Conservation (phyloP, 176 grass and related monocot species). For the Aegilops umbellulata region DNA sequence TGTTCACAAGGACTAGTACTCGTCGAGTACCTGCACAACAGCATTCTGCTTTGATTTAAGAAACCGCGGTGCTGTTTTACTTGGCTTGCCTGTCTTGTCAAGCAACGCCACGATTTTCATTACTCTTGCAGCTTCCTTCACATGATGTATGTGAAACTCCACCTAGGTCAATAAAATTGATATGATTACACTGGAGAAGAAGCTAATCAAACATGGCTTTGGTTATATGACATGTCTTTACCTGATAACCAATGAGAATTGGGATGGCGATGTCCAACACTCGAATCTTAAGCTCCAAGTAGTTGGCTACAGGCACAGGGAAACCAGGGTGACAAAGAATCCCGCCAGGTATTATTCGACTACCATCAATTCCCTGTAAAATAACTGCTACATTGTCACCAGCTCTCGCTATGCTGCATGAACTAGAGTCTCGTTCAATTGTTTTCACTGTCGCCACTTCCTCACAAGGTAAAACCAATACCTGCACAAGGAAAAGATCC, state of each 20-base stretch:
- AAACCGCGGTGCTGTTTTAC: constrained; percentile 72
- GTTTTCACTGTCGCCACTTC: constrained; percentile 60
- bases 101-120: constrained; percentile 74
- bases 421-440: constrained; percentile 71
- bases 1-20: not conserved
- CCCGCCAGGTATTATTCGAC: constrained; percentile 64
- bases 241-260: constrained; percentile 85
- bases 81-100: constrained; percentile 79
- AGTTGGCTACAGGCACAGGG: constrained; percentile 48
- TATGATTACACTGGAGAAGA: constrained; percentile 6
- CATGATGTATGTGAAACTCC: constrained; percentile 98
- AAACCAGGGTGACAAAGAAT: constrained; percentile 86
- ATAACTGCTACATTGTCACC: constrained; percentile 77
- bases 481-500: constrained; percentile 47
- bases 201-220: constrained; percentile 18
- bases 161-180: constrained; percentile 43
- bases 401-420: constrained; percentile 71
- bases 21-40: constrained; percentile 60
- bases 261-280: constrained; percentile 71
- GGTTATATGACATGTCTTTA: constrained; percentile 26
- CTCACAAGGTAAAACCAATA: constrained; percentile 70
- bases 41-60: constrained; percentile 92
- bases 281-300: constrained; percentile 75
- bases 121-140: constrained; percentile 76
- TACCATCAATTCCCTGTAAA: constrained; percentile 60